Base-by-base conservation (phyloP, 139 green algal genomes). In the Trebouxia sp. region DNA sequence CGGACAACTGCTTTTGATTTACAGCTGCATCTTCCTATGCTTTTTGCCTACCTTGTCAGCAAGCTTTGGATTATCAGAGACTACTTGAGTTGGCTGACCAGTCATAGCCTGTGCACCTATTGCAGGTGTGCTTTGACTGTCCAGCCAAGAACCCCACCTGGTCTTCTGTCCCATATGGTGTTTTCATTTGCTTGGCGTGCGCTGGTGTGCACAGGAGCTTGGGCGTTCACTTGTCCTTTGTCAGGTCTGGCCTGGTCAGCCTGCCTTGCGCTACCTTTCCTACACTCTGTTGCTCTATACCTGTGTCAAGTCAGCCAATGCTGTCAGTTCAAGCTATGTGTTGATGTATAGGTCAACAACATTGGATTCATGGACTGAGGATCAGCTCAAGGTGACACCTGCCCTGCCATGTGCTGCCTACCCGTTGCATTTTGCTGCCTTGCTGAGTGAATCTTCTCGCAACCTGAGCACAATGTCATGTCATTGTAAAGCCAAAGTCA, bases 181-280 rank as follows among this genome's bases (percentile, higher is more conserved):
- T 98, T 3, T 98, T 97, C 87, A 96, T 99, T 48, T 99, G 97
- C 86, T 86, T 99, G 1, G 92, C 93, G 35, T 99, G 97, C 84
- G 93, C 94, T 0, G 95, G 97, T 28, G 89, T 97, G 30, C 97
- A 99, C 84, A 87, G 97, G 3, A 92, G 85, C 65, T 85, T 99
- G 35, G 97, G 97, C 45, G 96, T 99, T 76, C 97, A 99, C 85
- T 86, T 99, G 28, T 95, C 87, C 78, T 98, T 98, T 70, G 96
- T 99, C 14, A 89, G 96, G 87, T 92, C 81, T 55, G 74, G 17
- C 26, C 17, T 6, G 41, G 9, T 79, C 2, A 1, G 12, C 3
- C 6, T 53, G 24, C 15, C 53, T 32, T 75, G 37, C 48, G 11
- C 30, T n/a, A n/a, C n/a, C n/a, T n/a, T n/a, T n/a, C n/a, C n/a